Evolutionary conservation across 805 yeast species (phyloP), one percentile per base, ranked within the genome.

Genomic region (Isabelozyma heimii): DNA sequence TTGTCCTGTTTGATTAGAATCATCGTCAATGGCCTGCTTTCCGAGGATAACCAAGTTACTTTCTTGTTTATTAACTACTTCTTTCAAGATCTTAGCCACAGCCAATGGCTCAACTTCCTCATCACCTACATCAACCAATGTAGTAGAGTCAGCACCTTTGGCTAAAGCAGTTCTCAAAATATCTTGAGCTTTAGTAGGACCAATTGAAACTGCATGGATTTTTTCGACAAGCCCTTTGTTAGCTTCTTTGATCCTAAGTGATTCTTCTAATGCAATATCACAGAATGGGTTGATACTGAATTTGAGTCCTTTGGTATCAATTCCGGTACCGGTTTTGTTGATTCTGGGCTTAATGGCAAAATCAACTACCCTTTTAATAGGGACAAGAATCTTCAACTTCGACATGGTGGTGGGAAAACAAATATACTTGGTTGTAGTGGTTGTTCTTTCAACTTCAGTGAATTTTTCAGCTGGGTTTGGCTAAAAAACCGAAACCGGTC

Each of bases 191-290:
- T 91, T 91, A 17, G 84, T 61, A 30, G 94, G 86, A 2, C 98
- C 98, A 55, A 91, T 88, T 3, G 96, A 84, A 12, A 92, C 97
- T 5, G 94, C 96, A 64, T 91, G 97, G 54, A 92, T 84, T 44
- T 77, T 73, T 55, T 90, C 96, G 14, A 91, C 96, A 44, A 80
- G 66, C 8, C 65, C 79, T 60, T 85, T 84, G 65, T 86, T 70
- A 37, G 75, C 74, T 56, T 87, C 90, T 60, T 80, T 83, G 58
- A 94, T 79, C 57, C 85, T 81, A 40, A 91, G 74, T 0, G 98
- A 96, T 68, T 94, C 99, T 70, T 94, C 99, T 46, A 94, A 82
- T 8, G 99, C 99, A 64, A 94, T 94, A 70, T 94, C 99, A 72
- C 96, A 94, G 70, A 94, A 94, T 48, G 99, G 99, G 67, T 94